These are phyloP conservation scores for Orychophragmus violaceus DNA, from an alignment of 345 rosid genomes.

Conservation along the genomic window DNA sequence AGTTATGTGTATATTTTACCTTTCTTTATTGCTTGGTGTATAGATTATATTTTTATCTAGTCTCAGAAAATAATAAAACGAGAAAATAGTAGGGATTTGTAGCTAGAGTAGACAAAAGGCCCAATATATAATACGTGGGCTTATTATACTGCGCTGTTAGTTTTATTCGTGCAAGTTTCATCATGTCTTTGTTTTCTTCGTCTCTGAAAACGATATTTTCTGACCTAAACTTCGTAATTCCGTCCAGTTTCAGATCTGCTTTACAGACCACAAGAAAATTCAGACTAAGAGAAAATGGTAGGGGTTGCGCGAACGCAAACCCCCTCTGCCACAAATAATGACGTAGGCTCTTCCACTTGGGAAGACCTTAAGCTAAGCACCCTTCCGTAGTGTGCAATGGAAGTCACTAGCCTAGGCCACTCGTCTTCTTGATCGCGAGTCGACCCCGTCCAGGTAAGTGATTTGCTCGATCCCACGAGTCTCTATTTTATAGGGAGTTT, in stretches of 20 bases:
- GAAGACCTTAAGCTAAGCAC: conserved; percentile 38
- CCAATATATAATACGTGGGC: not conserved
- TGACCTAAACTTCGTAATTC: not conserved
- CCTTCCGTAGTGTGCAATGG: conserved; percentile 33
- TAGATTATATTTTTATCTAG: too few species aligned
- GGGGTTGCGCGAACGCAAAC: conserved; percentile 63
- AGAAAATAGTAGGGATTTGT: not conserved
- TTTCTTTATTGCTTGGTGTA: too few species aligned
- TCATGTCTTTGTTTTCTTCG: not conserved
- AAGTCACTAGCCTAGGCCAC: conserved; percentile 34
- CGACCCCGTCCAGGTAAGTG: too few species aligned
- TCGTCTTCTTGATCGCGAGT: conserved; percentile 19
- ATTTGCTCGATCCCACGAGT: too few species aligned
- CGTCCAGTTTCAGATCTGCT: not conserved
- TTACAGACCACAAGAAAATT: not conserved
- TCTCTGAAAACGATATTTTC: not conserved
- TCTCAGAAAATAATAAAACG: too few species aligned
- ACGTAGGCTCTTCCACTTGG: conserved; percentile 50
- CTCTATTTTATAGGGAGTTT: too few species aligned
- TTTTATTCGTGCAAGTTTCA: not conserved
- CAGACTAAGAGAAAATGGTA: not conserved
- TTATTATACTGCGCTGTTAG: not conserved
- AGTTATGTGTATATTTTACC: too few species aligned
- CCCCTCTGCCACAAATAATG: conserved; percentile 53
- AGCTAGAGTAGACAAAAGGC: not conserved